A percentile compares a stretch with the other conserved stretches of the same genome.
Evolutionary conservation across 176 grass and related monocot species (phyloP).

Genomic region (Raddia distichophylla): DNA sequence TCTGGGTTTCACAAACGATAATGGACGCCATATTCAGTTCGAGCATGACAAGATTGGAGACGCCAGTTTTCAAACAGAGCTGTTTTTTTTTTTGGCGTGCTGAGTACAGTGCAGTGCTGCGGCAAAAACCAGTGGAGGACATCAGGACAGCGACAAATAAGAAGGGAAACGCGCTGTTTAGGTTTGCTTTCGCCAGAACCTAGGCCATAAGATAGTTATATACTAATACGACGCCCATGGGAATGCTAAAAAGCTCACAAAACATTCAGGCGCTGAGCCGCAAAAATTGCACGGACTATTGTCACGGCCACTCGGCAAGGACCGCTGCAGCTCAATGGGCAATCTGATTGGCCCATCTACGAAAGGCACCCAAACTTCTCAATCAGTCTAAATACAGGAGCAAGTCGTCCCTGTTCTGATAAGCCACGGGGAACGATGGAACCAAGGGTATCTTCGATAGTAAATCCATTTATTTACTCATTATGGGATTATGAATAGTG

Average conservation of each 20-base stretch:
- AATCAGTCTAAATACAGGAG: too few species aligned
- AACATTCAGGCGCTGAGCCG: background rate
- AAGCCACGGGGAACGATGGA: too few species aligned
- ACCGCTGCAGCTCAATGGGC: background rate
- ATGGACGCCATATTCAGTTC: background rate
- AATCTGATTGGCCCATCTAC: background rate
- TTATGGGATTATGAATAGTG: too few species aligned
- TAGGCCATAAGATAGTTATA: conserved; percentile 22
- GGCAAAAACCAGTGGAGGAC: background rate
- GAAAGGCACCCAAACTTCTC: too few species aligned
- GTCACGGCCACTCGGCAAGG: background rate
- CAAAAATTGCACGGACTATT: conserved; percentile 18
- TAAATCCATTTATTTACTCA: too few species aligned
- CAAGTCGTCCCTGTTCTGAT: too few species aligned
- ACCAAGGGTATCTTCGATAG: too few species aligned
- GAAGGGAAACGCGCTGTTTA: conserved; percentile 18
- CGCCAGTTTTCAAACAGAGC: background rate
- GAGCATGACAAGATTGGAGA: background rate
- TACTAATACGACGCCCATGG: background rate
- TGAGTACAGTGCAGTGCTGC: too few species aligned
- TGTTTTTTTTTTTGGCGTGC: background rate
- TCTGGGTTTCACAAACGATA: background rate
- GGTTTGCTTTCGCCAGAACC: conserved; percentile 40
- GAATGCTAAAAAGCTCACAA: conserved; percentile 32
- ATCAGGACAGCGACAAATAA: conserved; percentile 14